These are phyloP conservation scores for Candolleomyces eurysporus DNA, from an alignment of 768 basidiomycete species.

Conservation along the genomic window DNA sequence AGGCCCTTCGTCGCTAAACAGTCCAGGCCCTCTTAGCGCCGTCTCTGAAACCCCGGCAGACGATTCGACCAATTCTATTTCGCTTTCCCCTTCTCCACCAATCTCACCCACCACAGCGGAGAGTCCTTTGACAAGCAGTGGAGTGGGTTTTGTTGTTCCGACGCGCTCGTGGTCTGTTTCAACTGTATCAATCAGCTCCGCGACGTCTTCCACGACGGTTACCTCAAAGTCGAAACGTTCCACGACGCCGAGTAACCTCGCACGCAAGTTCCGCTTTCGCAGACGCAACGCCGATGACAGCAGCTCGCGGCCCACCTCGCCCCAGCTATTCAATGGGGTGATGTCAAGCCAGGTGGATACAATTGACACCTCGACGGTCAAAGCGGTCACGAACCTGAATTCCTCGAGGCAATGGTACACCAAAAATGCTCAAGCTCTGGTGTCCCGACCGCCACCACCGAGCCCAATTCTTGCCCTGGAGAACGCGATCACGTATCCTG, in stretches of 20 bases:
- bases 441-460: constrained; percentile 5
- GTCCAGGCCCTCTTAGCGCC: constrained; percentile 17
- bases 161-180: constrained; percentile 58
- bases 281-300: constrained; percentile 26
- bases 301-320: constrained; percentile 2
- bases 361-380: neutral
- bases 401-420: constrained; percentile 8
- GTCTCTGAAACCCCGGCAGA: constrained; percentile 14
- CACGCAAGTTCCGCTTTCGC: constrained; percentile 54
- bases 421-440: constrained; percentile 1
- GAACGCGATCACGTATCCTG: neutral
- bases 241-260: constrained; percentile 47
- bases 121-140: neutral
- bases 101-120: constrained; percentile 17
- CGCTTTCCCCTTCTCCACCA: constrained; percentile 13
- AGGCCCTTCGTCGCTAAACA: constrained; percentile 36
- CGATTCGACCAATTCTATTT: no score
- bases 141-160: constrained; percentile 24
- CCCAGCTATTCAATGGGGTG: neutral
- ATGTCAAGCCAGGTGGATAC: neutral
- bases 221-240: constrained; percentile 45
- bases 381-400: neutral
- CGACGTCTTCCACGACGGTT: constrained; percentile 43
- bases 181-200: constrained; percentile 45
- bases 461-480: constrained; percentile 3